Evolutionary conservation across 768 basidiomycete species (phyloP), one percentile per base, ranked within the genome.

Genomic region (Royoungia palumana): DNA sequence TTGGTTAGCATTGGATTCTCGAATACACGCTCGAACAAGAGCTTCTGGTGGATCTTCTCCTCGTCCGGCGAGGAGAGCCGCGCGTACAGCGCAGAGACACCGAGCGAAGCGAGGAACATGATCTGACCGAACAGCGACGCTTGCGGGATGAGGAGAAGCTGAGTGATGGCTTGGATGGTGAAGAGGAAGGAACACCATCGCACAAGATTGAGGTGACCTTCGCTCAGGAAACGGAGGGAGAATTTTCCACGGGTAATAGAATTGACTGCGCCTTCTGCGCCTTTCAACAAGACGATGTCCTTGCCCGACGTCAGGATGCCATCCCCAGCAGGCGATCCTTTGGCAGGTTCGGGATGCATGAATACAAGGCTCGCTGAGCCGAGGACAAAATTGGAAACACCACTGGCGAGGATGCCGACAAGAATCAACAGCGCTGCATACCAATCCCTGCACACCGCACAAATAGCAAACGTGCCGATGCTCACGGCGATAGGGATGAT

Each of bases 21-120:
- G 10, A 62, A 41, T 2, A 57, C 49, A 3, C 21, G 39, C 19
- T 46, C 24, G 17, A 62, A 22, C 24, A 62, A 30, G 32, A 58
- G 9, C 14, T 49, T 35, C 24, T 36, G 40, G 3, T 59, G 57
- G 4, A 62, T 45, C 22, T 45, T 55, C 14, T 55, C 59, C 9
- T 50, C 61, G 32, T 75, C 73, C 66, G 75, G 49, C 6, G 59
- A 62, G 10, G 62, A 57, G 9, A 66, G 35, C 38, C 45, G 53
- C 0, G 39, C n/a, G 53, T 67, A 64, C 0, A 60, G 17, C 39
- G 61, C 61, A 5, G 68, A 69, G 4, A 58, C 51, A 14, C 56
- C 57, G 0, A 69, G 44, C 12, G 64, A 60, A 6, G 34, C 1
- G 2, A 69, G 50, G 51, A 69, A 69, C 59, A 69, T 53, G 46